A percentile compares a stretch with the other conserved stretches of the same genome.
These are phyloP conservation scores for Anthracocystis setariae DNA, from an alignment of 1,284 basidiomycete species.

Conservation along the genomic window DNA sequence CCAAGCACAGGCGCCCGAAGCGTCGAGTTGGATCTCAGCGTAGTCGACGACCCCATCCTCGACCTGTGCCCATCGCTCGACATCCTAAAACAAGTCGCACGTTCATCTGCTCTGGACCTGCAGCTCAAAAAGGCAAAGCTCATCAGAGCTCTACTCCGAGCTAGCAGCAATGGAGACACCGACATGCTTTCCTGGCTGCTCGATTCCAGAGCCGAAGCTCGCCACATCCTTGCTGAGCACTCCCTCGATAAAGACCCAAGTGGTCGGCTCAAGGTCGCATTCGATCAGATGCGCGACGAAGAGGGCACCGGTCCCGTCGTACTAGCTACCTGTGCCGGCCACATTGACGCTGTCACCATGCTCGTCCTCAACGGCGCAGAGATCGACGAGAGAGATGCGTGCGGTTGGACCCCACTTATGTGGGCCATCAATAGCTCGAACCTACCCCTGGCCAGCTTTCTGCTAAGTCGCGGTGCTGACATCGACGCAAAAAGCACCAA, in stretches of 20 bases:
- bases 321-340: constrained; percentile 56
- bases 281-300: constrained; percentile 48
- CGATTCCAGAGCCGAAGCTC: constrained; percentile 31
- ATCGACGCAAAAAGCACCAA: constrained; percentile 53
- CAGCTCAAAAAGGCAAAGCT: constrained; percentile 33
- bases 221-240: constrained; percentile 20
- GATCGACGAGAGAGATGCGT: constrained; percentile 56
- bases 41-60: constrained; percentile 44
- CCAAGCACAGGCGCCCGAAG: not conserved
- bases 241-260: constrained; percentile 11
- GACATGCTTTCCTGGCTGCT: constrained; percentile 60
- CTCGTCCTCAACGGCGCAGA: constrained; percentile 54
- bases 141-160: constrained; percentile 40
- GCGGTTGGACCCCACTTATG: constrained; percentile 93
- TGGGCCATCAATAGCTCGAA: constrained; percentile 89
- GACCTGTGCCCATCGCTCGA: constrained; percentile 54
- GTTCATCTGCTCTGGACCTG: constrained; percentile 10
- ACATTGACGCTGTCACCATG: constrained; percentile 58
- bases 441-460: constrained; percentile 87
- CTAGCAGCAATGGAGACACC: constrained; percentile 54
- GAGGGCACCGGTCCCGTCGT: constrained; percentile 56
- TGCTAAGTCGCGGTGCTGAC: constrained; percentile 82
- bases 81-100: constrained; percentile 38
- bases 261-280: constrained; percentile 14
- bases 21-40: constrained; percentile 31